Conservation (phyloP, 139 green algal genomes). For the Ettlia oleoabundans region DNA sequence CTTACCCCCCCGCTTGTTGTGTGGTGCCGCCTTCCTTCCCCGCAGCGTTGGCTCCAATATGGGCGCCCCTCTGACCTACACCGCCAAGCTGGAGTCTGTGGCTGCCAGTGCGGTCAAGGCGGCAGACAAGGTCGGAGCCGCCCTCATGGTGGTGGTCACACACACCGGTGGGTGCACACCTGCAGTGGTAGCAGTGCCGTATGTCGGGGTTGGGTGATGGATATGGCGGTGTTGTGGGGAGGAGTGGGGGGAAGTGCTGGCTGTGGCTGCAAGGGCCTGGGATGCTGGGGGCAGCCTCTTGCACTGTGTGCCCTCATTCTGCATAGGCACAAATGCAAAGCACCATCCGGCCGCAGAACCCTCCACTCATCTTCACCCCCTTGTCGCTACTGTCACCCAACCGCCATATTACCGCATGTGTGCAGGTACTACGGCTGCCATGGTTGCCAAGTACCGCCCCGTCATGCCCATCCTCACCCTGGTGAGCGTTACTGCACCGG, state of each 20-base stretch:
- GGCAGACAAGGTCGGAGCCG: slow-evolving; percentile 81
- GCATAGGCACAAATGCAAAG: background rate
- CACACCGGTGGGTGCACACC: slow-evolving; percentile 44
- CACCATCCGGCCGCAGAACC: background rate
- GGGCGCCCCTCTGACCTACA: slow-evolving; percentile 23
- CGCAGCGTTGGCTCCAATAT: slow-evolving; percentile 19
- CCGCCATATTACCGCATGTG: too few relatives aligned
- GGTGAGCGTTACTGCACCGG: slow-evolving; percentile 28
- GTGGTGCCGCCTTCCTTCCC: background rate
- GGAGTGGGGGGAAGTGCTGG: background rate
- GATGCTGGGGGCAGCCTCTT: too few relatives aligned
- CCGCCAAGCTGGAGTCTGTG: slow-evolving; percentile 86
- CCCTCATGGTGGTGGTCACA: slow-evolving; percentile 88
- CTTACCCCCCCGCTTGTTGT: too few relatives aligned
- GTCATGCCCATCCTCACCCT: slow-evolving; percentile 89
- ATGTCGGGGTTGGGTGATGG: background rate
- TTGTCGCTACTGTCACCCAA: background rate
- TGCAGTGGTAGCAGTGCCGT: background rate
- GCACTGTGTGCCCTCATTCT: too few relatives aligned
- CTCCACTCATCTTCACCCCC: background rate
- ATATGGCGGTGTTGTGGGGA: background rate
- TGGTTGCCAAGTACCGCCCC: slow-evolving; percentile 91
- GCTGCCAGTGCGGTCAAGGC: slow-evolving; percentile 84
- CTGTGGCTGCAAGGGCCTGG: background rate
- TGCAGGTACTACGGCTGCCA: slow-evolving; percentile 73